These are phyloP conservation scores for Chenopodium suecicum DNA, from an alignment of 148 eudicot species.

Conservation along the genomic window DNA sequence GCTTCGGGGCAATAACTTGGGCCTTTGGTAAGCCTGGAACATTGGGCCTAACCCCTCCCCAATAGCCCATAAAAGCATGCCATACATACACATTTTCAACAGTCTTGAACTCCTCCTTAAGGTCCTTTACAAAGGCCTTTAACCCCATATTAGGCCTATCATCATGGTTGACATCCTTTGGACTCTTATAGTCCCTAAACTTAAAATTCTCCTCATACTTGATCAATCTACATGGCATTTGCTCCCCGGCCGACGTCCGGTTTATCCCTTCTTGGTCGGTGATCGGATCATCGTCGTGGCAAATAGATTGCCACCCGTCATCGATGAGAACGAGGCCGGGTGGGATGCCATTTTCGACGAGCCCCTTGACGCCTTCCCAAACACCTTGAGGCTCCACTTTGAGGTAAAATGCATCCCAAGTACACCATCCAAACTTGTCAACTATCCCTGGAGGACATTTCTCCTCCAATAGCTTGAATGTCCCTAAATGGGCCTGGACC, in stretches of 20 bases:
- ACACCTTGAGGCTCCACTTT: slow-evolving; percentile 78
- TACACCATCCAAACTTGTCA: slow-evolving; percentile 96
- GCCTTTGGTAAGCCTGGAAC: slow-evolving; percentile 58
- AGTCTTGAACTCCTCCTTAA: slow-evolving; percentile 59
- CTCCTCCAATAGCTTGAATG: slow-evolving; percentile 67
- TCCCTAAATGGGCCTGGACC: slow-evolving; percentile 61
- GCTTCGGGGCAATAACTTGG: slow-evolving; percentile 49
- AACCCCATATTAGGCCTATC: slow-evolving; percentile 53
- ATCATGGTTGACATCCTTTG: slow-evolving; percentile 15
- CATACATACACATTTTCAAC: slow-evolving; percentile 90
- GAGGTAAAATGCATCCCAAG: slow-evolving; percentile 94
- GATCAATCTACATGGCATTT: slow-evolving; percentile 85
- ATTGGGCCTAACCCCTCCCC: slow-evolving; percentile 88
- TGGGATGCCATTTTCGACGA: slow-evolving; percentile 73
- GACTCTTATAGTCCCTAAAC: slow-evolving; percentile 72
- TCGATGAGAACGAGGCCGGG: slow-evolving; percentile 82
- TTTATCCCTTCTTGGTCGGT: slow-evolving; percentile 65
- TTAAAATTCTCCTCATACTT: slow-evolving; percentile 77
- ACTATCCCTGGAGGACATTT: slow-evolving; percentile 72
- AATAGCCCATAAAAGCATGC: slow-evolving; percentile 94
- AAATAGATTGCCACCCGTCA: slow-evolving; percentile 93
- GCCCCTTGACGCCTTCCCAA: slow-evolving; percentile 66
- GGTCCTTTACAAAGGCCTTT: slow-evolving; percentile 78
- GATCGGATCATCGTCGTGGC: slow-evolving; percentile 80
- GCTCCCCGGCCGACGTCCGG: slow-evolving; percentile 86